Base-by-base conservation (phyloP, 257 asterid species). In the Solanum bulbocastanum region DNA sequence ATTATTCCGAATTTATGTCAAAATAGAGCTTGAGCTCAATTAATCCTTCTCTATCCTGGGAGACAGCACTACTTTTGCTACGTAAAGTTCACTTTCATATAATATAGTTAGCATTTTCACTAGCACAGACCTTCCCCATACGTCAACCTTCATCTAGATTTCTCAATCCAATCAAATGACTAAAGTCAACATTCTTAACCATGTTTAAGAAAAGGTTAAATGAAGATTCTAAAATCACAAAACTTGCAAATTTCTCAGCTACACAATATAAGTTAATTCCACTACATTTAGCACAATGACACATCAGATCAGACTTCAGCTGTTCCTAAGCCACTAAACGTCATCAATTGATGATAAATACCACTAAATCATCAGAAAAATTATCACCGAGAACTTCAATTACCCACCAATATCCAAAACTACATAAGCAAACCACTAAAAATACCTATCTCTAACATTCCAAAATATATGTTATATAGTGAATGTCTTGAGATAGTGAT, bases 281-380 rank as follows among this genome's bases (percentile, higher is more conserved):
- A 1, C 7, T 58, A 58, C 0, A 39, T 75, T 74, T 36, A 75
- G 56, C 35, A 23, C 20, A 23, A 22, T 11, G 16, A 11, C 52
- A 23, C 35, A 75, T 37, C 33, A 37, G 18, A 37, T 75, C 27
- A 37, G 5, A 35, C 56, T 37, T 10, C 42, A 75, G 10, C 52
- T 56, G 65, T 56, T 62, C 0, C 71, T 23, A 62, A 23, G 65
- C 65, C 13, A 62, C 32, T 62, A 58, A 58, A 58, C 13, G 1
- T 20, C 65, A 56, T 56, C 65, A 56, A 56, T 56, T 8, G 65
- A 56, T 56, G 0, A 20, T 56, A 56, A 56, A 56, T 2, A 60
- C 0, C 30, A 60, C 0, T 4, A 0, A 10, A 1, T 22, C 81
- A 35, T 0, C 0, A 1, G 23, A 22, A 18, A 32, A 13, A 18